A percentile compares a stretch with the other conserved stretches of the same genome.
Evolutionary conservation across 257 asterid genomes (phyloP).

Genomic region (Coffea eugenioides): DNA sequence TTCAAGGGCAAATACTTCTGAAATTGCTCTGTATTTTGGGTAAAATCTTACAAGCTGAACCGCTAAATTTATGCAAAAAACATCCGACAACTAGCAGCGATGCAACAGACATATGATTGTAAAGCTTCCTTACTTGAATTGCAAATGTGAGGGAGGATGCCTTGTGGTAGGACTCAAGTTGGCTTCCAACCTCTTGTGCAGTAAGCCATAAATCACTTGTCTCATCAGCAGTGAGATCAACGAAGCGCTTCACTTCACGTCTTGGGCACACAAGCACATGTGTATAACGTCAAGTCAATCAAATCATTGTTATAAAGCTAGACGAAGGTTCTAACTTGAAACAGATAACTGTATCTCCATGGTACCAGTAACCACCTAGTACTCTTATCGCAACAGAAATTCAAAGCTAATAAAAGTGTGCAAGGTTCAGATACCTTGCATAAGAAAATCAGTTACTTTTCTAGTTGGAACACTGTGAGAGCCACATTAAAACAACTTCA

Average conservation of each 20-base stretch:
- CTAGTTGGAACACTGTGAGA: background rate
- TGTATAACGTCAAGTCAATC: slow-evolving; percentile 59
- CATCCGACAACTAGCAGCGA: background rate
- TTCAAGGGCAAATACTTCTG: background rate
- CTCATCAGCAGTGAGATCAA: slow-evolving; percentile 81
- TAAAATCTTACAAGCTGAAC: background rate
- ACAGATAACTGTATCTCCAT: background rate
- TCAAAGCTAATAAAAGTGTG: background rate
- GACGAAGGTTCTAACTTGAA: background rate
- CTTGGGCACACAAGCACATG: slow-evolving; percentile 95
- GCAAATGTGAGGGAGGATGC: slow-evolving; percentile 72
- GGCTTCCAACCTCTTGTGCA: slow-evolving; percentile 73
- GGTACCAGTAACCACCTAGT: background rate
- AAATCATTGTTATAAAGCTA: slow-evolving; percentile 19
- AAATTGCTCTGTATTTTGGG: background rate
- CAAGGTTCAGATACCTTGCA: background rate
- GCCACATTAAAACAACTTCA: background rate
- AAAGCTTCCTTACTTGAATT: slow-evolving; percentile 69
- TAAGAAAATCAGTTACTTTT: background rate
- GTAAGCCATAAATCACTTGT: slow-evolving; percentile 74
- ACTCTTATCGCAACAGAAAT: background rate
- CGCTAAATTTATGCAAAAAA: background rate
- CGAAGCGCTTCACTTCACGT: slow-evolving; percentile 77
- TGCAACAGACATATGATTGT: background rate
- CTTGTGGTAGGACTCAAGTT: slow-evolving; percentile 79